A percentile compares a stretch with the other conserved stretches of the same genome.
These are phyloP conservation scores for Exophiala bonariae DNA, from an alignment of 2,329 filamentous ascomycete species.

Conservation along the genomic window DNA sequence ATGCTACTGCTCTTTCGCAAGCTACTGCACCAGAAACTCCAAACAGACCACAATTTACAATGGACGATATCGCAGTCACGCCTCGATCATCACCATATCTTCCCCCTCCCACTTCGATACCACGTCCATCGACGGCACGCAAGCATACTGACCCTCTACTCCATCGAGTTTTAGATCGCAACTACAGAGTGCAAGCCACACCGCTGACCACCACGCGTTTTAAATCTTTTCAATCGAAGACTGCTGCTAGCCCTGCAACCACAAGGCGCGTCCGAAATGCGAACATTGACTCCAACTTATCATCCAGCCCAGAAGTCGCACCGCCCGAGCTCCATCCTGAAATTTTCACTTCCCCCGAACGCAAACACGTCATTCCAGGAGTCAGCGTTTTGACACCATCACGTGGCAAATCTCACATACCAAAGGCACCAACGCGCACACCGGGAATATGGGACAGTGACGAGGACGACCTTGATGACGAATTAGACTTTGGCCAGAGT, in stretches of 20 bases:
- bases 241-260: slow-evolving; percentile 29
- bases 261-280: slow-evolving; percentile 30
- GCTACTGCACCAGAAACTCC: slow-evolving; percentile 29
- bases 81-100: slow-evolving; percentile 59
- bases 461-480: slow-evolving; percentile 59
- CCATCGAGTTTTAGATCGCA: slow-evolving; percentile 92
- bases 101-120: slow-evolving; percentile 42
- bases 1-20: slow-evolving; percentile 36
- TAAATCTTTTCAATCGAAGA: slow-evolving; percentile 18
- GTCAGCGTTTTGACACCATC: slow-evolving; percentile 79
- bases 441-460: slow-evolving; percentile 70
- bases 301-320: slow-evolving; percentile 68
- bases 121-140: slow-evolving; percentile 40
- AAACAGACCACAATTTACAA: slow-evolving; percentile 15
- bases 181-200: slow-evolving; percentile 89
- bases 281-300: slow-evolving; percentile 44
- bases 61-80: slow-evolving; percentile 60
- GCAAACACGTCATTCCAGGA: slow-evolving; percentile 59
- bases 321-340: slow-evolving; percentile 82
- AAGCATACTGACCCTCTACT: slow-evolving; percentile 69
- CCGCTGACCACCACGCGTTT: slow-evolving; percentile 55
- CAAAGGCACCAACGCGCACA: slow-evolving; percentile 40
- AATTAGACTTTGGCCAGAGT: slow-evolving; percentile 67
- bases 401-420: slow-evolving; percentile 1
- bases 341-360: slow-evolving; percentile 73